Conservation (phyloP, 345 rosid genomes). For the Trapa bicornis region DNA sequence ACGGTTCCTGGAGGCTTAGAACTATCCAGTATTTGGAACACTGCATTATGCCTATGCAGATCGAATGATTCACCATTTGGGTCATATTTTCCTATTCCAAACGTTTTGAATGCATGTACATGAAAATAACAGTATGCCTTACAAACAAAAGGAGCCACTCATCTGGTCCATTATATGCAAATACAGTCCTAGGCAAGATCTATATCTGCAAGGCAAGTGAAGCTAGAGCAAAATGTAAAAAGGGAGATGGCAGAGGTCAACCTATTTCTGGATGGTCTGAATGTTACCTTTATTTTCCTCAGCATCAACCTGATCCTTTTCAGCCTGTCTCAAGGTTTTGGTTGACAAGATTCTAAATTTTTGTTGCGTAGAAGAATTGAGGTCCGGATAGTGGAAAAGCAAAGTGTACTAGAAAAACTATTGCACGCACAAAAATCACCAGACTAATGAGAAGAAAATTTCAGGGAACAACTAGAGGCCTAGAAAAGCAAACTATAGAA, state of each 20-base stretch:
- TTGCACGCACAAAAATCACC: not conserved
- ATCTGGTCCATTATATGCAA: not conserved
- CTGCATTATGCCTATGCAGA: conserved; percentile 82
- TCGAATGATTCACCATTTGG: conserved; percentile 75
- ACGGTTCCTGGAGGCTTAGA: conserved; percentile 77
- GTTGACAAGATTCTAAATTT: conserved; percentile 51
- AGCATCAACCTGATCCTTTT: conserved; percentile 27
- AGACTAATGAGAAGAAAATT: not conserved
- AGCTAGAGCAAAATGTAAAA: not conserved
- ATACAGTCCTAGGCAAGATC: not conserved
- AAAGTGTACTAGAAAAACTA: not conserved
- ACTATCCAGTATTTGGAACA: conserved; percentile 63
- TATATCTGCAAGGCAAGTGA: not conserved
- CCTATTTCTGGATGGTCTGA: conserved; percentile 30
- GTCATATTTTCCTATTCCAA: conserved; percentile 59
- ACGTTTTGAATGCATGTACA: conserved; percentile 59
- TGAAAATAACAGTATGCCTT: conserved; percentile 1
- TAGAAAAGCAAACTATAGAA: not conserved
- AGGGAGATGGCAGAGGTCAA: conserved; percentile 7
- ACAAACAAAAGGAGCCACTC: not conserved
- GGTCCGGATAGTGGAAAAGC: conserved; percentile 23
- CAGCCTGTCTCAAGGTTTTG: conserved; percentile 42
- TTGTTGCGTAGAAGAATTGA: conserved; percentile 23
- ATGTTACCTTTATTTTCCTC: conserved; percentile 4
- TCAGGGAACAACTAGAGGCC: not conserved